Evolutionary conservation across 768 basidiomycete species (phyloP).

Genomic region (Lanmaoa rubissima): DNA sequence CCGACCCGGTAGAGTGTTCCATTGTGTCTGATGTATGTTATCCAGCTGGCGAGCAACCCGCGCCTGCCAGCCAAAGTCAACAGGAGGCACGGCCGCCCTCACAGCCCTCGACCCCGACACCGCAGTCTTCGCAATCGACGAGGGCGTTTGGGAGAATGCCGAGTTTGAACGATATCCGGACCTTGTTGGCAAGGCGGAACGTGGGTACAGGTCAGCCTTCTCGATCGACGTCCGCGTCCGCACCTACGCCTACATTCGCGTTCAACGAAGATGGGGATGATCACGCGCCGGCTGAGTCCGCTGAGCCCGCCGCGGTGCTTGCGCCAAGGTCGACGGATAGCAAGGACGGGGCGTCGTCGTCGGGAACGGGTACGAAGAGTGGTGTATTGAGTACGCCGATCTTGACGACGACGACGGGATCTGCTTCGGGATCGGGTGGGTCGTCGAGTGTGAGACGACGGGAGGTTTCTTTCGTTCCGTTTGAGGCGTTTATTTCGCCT

Average conservation of each 20-base stretch:
- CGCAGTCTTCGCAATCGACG: not conserved
- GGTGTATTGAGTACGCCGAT: not conserved
- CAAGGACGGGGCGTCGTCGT: not conserved
- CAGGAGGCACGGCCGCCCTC: not conserved
- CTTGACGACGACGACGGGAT: not conserved
- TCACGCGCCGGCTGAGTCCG: not conserved
- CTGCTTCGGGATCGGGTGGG: not conserved
- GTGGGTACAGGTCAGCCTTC: not conserved
- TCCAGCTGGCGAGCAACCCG: not conserved
- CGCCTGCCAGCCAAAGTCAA: not conserved
- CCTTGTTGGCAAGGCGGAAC: slow-evolving; percentile 14
- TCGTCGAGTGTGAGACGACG: not conserved
- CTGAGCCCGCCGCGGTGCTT: not conserved
- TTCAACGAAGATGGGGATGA: not conserved
- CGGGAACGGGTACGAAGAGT: not conserved
- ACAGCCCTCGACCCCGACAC: not conserved
- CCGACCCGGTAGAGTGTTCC: too few relatives aligned
- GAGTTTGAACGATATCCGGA: slow-evolving; percentile 19
- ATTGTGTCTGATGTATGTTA: not conserved
- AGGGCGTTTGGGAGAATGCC: not conserved
- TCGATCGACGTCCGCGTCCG: not conserved
- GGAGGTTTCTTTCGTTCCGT: not conserved
- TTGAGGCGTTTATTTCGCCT: slow-evolving; percentile 26
- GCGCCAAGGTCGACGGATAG: not conserved
- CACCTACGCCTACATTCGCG: not conserved